These are phyloP conservation scores for Neurospora intermedia DNA, from an alignment of 495 filamentous ascomycete species.

Conservation along the genomic window DNA sequence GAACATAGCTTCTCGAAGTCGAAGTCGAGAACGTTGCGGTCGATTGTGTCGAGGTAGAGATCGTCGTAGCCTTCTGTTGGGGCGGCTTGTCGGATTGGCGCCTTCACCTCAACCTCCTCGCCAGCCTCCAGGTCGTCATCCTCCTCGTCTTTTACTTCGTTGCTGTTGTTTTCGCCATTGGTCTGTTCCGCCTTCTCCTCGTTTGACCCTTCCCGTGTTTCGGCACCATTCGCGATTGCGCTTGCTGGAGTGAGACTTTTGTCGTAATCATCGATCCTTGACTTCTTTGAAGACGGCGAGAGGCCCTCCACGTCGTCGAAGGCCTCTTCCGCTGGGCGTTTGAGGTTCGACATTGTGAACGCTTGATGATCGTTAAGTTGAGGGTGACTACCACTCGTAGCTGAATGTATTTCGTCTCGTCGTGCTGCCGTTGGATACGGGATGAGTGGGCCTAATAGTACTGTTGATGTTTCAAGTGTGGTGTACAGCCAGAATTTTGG, in stretches of 20 bases:
- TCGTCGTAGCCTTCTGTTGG: constrained; percentile 87
- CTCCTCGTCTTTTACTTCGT: constrained; percentile 1
- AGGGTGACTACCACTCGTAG: too few relatives aligned
- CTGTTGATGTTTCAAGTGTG: background rate
- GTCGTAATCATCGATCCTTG: constrained; percentile 49
- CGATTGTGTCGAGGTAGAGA: constrained; percentile 95
- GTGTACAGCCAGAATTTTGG: background rate
- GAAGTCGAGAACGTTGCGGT: constrained; percentile 80
- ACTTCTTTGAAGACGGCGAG: constrained; percentile 70
- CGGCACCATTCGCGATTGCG: constrained; percentile 21
- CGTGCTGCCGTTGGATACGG: background rate
- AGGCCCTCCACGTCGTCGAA: constrained; percentile 51
- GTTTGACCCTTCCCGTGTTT: constrained; percentile 20
- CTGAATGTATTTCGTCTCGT: background rate
- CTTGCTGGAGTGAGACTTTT: constrained; percentile 23
- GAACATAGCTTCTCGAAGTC: constrained; percentile 99
- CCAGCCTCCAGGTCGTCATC: constrained; percentile 8
- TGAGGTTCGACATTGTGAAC: constrained; percentile 44
- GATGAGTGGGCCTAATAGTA: background rate
- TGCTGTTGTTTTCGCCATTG: background rate
- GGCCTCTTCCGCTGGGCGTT: constrained; percentile 66
- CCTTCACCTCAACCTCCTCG: constrained; percentile 35
- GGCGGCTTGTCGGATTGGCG: constrained; percentile 52
- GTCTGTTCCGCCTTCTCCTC: background rate
- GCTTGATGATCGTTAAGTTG: background rate